These are phyloP conservation scores for Pseudopyricularia javanii DNA, from an alignment of 2,329 filamentous ascomycete genomes.

Conservation along the genomic window DNA sequence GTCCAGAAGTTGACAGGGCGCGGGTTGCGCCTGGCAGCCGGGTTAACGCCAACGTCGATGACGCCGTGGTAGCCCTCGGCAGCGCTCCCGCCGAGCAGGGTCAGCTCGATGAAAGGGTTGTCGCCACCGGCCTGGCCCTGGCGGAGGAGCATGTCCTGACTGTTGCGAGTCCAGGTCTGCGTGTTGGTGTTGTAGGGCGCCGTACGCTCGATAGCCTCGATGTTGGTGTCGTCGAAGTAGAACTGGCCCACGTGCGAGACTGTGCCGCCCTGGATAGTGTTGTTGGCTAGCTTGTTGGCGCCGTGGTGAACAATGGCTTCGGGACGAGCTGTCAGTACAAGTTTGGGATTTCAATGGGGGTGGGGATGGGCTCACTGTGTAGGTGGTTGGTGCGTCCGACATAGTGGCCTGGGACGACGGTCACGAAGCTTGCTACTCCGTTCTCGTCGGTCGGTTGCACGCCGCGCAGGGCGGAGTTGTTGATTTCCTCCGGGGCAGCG, in stretches of 20 bases:
- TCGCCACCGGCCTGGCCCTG: conserved; percentile 16
- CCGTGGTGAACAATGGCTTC: conserved; percentile 15
- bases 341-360: neutral
- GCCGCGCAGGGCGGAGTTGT: conserved; percentile 29
- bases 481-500: conserved; percentile 20
- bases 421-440: conserved; percentile 27
- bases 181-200: conserved; percentile 23
- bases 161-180: conserved; percentile 15
- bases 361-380: conserved; percentile 11
- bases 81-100: conserved; percentile 1
- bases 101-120: conserved; percentile 39
- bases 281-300: neutral
- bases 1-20: conserved; percentile 1
- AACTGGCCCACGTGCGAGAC: conserved; percentile 28
- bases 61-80: conserved; percentile 30
- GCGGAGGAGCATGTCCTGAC: conserved; percentile 14
- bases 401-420: conserved; percentile 33
- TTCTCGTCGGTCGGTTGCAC: conserved; percentile 26
- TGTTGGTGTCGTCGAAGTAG: conserved; percentile 25
- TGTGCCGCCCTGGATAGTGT: conserved; percentile 21
- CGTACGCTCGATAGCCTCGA: conserved; percentile 20
- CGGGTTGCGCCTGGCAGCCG: neutral
- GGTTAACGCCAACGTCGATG: conserved; percentile 12
- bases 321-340: neutral
- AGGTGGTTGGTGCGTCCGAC: conserved; percentile 24